These are phyloP conservation scores for Colletotrichum scovillei DNA, from an alignment of 2,329 filamentous ascomycete species.

Conservation along the genomic window DNA sequence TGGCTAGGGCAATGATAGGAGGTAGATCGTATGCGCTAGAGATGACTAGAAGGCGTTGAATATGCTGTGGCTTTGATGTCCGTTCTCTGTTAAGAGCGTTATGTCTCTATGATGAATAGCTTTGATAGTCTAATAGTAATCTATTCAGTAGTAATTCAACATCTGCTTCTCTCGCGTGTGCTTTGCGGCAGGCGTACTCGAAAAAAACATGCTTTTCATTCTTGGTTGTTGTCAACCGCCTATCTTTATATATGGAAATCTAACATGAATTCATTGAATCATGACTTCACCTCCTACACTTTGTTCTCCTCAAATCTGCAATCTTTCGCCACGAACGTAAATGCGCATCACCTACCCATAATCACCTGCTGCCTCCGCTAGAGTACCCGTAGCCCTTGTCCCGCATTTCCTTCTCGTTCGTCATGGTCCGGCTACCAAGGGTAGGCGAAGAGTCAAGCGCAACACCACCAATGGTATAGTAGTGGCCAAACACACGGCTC, in stretches of 20 bases:
- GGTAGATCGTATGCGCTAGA: not conserved
- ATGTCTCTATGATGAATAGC: not conserved
- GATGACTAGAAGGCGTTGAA: not conserved
- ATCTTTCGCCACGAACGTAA: not conserved
- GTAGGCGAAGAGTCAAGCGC: constrained; percentile 31
- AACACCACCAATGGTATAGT: constrained; percentile 41
- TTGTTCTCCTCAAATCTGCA: not conserved
- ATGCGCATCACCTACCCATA: not conserved
- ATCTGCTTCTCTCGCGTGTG: too few relatives aligned
- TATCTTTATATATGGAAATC: constrained; percentile 7
- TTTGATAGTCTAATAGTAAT: not conserved
- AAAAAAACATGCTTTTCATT: constrained; percentile 10
- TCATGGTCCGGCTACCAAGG: constrained; percentile 31
- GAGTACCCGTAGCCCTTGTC: constrained; percentile 34
- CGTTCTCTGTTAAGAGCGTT: too few relatives aligned
- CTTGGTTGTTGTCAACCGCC: constrained; percentile 12
- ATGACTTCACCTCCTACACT: not conserved
- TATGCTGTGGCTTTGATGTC: not conserved
- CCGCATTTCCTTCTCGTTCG: constrained; percentile 36
- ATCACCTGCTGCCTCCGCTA: constrained; percentile 17
- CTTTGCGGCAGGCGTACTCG: not conserved
- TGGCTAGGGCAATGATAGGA: not conserved
- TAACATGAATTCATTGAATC: constrained; percentile 8
- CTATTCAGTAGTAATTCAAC: too few relatives aligned
- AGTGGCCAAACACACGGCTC: constrained; percentile 47